Evolutionary conservation across 2,329 filamentous ascomycete genomes (phyloP).

Genomic region (Cadophora sp.): DNA sequence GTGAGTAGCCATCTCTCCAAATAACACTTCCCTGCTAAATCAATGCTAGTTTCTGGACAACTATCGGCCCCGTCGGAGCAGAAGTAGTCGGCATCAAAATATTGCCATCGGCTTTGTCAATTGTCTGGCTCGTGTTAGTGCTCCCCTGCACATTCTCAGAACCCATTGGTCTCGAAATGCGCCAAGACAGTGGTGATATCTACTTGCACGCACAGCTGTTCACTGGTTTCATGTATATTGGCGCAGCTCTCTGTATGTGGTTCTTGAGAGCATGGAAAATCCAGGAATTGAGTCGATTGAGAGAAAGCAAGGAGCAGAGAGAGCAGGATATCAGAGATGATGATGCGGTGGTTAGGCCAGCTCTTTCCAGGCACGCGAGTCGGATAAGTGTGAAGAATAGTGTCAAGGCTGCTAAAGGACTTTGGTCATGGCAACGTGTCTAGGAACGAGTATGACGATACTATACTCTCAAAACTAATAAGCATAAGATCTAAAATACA

Average conservation of each 20-base stretch:
- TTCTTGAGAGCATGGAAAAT: slow-evolving; percentile 68
- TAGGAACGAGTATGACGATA: background rate
- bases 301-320: slow-evolving; percentile 24
- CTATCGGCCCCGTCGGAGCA: slow-evolving; percentile 71
- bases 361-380: slow-evolving; percentile 28
- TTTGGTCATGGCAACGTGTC: slow-evolving; percentile 39
- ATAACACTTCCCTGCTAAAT: background rate
- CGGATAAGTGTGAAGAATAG: slow-evolving; percentile 34
- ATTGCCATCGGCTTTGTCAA: slow-evolving; percentile 71
- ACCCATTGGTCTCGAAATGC: slow-evolving; percentile 61
- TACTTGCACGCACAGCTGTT: slow-evolving; percentile 67
- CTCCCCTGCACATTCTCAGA: slow-evolving; percentile 74
- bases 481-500: too few species aligned
- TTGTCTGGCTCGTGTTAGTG: slow-evolving; percentile 75
- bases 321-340: slow-evolving; percentile 33
- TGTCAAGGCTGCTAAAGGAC: slow-evolving; percentile 31
- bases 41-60: slow-evolving; percentile 62
- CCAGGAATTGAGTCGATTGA: slow-evolving; percentile 53
- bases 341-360: slow-evolving; percentile 25
- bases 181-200: slow-evolving; percentile 52
- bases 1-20: slow-evolving; percentile 22
- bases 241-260: slow-evolving; percentile 58
- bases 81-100: slow-evolving; percentile 76
- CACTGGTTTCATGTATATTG: slow-evolving; percentile 67
- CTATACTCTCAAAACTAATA: background rate